Base-by-base conservation (phyloP, 2,329 filamentous ascomycete species). In the Apiospora koreana region DNA sequence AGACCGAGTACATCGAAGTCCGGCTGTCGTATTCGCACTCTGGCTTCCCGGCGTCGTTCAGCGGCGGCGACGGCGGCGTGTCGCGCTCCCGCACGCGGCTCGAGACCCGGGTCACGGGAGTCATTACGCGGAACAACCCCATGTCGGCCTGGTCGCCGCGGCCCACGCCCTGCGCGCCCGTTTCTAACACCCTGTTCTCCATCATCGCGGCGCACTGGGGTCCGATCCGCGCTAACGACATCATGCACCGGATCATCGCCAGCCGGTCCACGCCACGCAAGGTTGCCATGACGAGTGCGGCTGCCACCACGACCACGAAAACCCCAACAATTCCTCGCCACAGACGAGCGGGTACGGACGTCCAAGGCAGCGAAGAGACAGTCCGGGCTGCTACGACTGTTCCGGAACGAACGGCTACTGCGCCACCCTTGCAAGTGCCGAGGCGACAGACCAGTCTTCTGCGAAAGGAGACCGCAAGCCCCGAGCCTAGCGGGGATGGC, bases 1-100 rank as follows among this genome's bases (percentile, higher is more conserved):
- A 77, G 25, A 82, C 82, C 21, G 82, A 85, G 43, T 91, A 88
- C 72, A 78, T 91, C 67, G 83, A 83, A 3, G 80, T 91, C 21
- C 81, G 81, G 25, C 73, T 91, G 9, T 84, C 80, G 8, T 91
- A 91, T 74, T 81, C 81, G 2, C 88, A 91, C 74, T 88, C 89
- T 0, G 86, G 83, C 0, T 90, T 91, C 75, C 83, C 85, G 0
- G 76, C 80, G 23, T 77, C 80, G n/a, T 77, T 77, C 16, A 76
- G 70, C 10, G 70, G 74, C 5, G 43, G 70, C 2, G 75, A 77
- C 18, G 71, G 74, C 18, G 83, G 83, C 1, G 77, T 84, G 28
- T 80, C 79, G 21, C 78, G 78, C 14, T 76, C 84, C 28, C 80
- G 82, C 38, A 91, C 87, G 42, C 83, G 76, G 18, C 76, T 91